Conservation (phyloP, 108 stramenopile genomes). For the Nitzschia sp. region DNA sequence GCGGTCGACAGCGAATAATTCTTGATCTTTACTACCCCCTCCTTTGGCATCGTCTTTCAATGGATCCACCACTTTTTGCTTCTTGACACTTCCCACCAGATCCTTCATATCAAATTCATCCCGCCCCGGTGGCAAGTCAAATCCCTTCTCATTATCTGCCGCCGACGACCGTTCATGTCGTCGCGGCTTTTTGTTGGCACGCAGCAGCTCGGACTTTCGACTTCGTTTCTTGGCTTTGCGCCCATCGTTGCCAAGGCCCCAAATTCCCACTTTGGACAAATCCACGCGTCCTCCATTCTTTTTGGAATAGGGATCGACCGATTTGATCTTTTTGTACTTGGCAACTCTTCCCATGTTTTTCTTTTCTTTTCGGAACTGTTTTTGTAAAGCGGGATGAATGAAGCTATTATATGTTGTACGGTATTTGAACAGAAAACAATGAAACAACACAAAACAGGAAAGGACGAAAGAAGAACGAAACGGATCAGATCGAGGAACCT, state of each 20-base stretch:
- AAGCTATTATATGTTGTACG: no score
- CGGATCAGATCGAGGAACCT: no score
- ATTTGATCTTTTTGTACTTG: slow-evolving; percentile 70
- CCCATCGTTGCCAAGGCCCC: slow-evolving; percentile 57
- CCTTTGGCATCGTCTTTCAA: slow-evolving; percentile 2
- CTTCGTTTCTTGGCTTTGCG: slow-evolving; percentile 51
- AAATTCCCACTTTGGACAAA: slow-evolving; percentile 36
- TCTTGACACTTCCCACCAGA: slow-evolving; percentile 47
- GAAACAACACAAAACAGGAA: no score
- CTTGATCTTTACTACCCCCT: slow-evolving; percentile 3
- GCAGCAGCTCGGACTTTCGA: slow-evolving; percentile 33
- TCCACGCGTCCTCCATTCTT: slow-evolving; percentile 32
- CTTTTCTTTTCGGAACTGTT: no score
- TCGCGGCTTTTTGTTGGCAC: slow-evolving; percentile 15
- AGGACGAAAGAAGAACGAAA: no score
- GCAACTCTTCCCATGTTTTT: slow-evolving; percentile 59
- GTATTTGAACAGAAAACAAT: no score
- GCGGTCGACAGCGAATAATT: background rate
- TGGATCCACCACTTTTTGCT: slow-evolving; percentile 19
- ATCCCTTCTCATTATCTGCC: slow-evolving; percentile 14
- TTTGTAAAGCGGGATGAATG: no score
- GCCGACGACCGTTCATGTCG: background rate
- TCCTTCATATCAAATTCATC: slow-evolving; percentile 66
- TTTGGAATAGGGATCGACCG: slow-evolving; percentile 62
- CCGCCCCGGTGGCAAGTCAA: slow-evolving; percentile 37